Base-by-base conservation (phyloP, 2,329 filamentous ascomycete species). In the Canariomyces notabilis region DNA sequence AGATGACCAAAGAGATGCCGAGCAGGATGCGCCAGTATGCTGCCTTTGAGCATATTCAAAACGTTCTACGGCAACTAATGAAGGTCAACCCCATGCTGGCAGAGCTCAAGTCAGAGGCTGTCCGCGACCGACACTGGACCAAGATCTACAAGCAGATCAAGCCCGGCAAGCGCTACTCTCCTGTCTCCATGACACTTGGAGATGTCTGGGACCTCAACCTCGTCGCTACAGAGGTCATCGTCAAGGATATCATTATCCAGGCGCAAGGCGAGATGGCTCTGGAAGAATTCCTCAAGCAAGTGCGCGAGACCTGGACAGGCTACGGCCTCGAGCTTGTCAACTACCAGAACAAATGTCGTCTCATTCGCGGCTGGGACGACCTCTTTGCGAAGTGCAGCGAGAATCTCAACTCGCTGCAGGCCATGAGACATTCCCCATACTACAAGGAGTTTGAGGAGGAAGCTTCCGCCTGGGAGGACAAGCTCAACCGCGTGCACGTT, bases 401-500 rank as follows among this genome's bases (percentile, higher is more conserved):
- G 65, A 95, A 99, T 60, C 70, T 98, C 46, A 97, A 96, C 69
- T 97, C 93, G 5, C 73, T 99, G 38, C 93, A 97, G 67, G 93
- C 93, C 19, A 99, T 99, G 94, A 86, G 89, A 63, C 91, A 98
- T 66, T 99, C 93, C 5, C 93, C 93, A 0, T 98, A 98, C 67
- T 98, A 95, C 76, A 97, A 96, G 66, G 91, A 97, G 60, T 99
- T 99, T 53, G 93, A 98, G 64, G 93, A 98, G 59, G 93, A 98
- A 58, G 94, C 94, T 6, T 86, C 89, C 1, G 80, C 86, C 1
- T 98, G 93, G 93, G 94, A 98, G 68, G 94, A 98, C 68, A 95
- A 95, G 65, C 77, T 99, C 20, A 99, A 97, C 65, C 83, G 93
- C 37, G 89, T 98, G 2, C 93, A 98, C 63, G 89, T 98, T 14